Percentiles rank a stretch among this genome's conserved stretches.
Evolutionary conservation across 495 filamentous ascomycete species (phyloP).

Genomic region (Immersiella caudata): DNA sequence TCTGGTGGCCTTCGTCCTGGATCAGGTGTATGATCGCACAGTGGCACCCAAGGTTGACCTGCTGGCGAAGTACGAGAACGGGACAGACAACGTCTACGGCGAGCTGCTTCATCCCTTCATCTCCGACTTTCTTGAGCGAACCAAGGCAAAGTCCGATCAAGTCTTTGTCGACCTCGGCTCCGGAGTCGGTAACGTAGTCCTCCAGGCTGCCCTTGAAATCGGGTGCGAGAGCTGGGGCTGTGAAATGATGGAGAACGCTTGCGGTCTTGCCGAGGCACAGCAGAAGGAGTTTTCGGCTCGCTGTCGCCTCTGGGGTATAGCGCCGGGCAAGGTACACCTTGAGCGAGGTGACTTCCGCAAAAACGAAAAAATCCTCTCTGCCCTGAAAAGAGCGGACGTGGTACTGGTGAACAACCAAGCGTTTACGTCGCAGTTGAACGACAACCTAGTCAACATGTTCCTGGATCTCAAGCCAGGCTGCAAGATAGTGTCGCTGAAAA

Average conservation of each 20-base stretch:
- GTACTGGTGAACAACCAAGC: constrained; percentile 97
- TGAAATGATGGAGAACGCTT: constrained; percentile 90
- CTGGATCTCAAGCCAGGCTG: constrained; percentile 91
- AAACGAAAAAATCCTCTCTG: constrained; percentile 67
- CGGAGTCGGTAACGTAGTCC: constrained; percentile 91
- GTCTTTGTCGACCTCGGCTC: constrained; percentile 94
- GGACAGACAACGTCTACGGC: constrained; percentile 90
- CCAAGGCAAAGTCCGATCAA: constrained; percentile 72
- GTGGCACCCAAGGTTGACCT: constrained; percentile 85
- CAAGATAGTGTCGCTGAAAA: constrained; percentile 67
- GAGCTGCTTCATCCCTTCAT: constrained; percentile 86
- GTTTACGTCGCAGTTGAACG: constrained; percentile 84
- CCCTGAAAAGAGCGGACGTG: constrained; percentile 83
- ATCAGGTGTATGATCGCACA: constrained; percentile 86
- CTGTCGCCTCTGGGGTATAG: constrained; percentile 87
- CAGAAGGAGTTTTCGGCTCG: constrained; percentile 82
- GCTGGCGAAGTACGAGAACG: constrained; percentile 80
- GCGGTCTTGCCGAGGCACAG: constrained; percentile 81
- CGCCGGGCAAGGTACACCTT: constrained; percentile 75
- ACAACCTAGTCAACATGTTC: constrained; percentile 84
- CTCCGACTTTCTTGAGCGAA: constrained; percentile 76
- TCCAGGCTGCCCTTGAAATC: constrained; percentile 91
- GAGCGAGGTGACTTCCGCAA: constrained; percentile 83
- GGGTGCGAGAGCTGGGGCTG: constrained; percentile 96
- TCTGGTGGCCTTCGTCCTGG: constrained; percentile 79